Evolutionary conservation across 805 yeast genomes (phyloP).

Genomic region (Yamadazyma laniorum): DNA sequence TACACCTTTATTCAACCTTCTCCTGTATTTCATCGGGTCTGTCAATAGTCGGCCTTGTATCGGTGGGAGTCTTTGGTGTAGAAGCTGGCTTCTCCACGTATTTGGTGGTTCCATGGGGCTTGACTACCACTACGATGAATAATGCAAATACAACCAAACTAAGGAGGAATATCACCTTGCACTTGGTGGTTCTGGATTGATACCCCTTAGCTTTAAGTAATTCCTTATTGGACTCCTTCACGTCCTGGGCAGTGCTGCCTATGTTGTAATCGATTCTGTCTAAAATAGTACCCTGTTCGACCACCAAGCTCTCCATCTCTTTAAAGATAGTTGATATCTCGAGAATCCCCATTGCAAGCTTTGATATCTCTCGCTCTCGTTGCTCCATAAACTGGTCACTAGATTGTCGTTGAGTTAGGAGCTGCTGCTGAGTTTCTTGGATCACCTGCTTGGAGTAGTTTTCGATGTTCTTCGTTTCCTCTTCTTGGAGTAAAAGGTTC

Average conservation of each 20-base stretch:
- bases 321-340: slow-evolving; percentile 92
- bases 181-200: slow-evolving; percentile 87
- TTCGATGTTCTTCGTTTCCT: slow-evolving; percentile 27
- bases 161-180: slow-evolving; percentile 78
- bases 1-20: not conserved
- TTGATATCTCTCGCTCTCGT: slow-evolving; percentile 86
- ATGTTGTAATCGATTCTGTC: slow-evolving; percentile 94
- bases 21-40: not conserved
- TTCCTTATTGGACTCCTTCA: slow-evolving; percentile 76
- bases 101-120: slow-evolving; percentile 44
- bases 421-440: slow-evolving; percentile 23
- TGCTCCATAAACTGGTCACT: slow-evolving; percentile 47
- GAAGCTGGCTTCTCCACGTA: slow-evolving; percentile 20
- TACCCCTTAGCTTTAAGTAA: slow-evolving; percentile 71
- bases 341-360: slow-evolving; percentile 88
- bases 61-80: not conserved
- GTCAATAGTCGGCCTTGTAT: slow-evolving; percentile 10
- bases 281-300: slow-evolving; percentile 92
- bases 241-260: slow-evolving; percentile 71
- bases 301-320: slow-evolving; percentile 86
- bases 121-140: slow-evolving; percentile 66
- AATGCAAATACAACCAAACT: slow-evolving; percentile 69
- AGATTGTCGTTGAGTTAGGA: slow-evolving; percentile 19
- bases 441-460: slow-evolving; percentile 36
- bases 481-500: slow-evolving; percentile 23